phyloP scores from a whole-genome alignment of 768 basidiomycete genomes.

The Fomitopsis pulvina region DNA sequence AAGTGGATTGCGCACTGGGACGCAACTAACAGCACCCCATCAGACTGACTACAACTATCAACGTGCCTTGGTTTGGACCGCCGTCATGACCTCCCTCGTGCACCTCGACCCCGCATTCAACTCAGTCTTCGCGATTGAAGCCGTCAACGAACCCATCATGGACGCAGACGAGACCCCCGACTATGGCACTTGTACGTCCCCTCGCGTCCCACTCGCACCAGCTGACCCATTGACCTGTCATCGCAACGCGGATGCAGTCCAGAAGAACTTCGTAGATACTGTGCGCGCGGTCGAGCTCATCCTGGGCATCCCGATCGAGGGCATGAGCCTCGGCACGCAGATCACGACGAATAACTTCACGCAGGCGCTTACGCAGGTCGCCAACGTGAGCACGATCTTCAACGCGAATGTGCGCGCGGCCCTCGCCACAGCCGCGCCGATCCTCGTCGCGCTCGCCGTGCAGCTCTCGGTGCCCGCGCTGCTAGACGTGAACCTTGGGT shows the following conservation, averaged over 20 bases:
- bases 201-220: neutral
- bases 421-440: conserved; percentile 29
- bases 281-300: conserved; percentile 57
- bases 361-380: conserved; percentile 22
- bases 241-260: conserved; percentile 37
- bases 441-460: conserved; percentile 27
- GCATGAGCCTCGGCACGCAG: conserved; percentile 17
- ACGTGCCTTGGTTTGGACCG: conserved; percentile 76
- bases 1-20: no score
- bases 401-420: conserved; percentile 26
- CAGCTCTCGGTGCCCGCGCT: conserved; percentile 8
- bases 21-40: conserved; percentile 1
- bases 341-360: conserved; percentile 28
- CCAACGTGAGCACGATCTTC: conserved; percentile 14
- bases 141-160: conserved; percentile 76
- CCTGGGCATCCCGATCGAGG: conserved; percentile 46
- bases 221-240: neutral
- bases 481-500: conserved; percentile 19
- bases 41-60: conserved; percentile 69
- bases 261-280: conserved; percentile 62
- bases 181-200: conserved; percentile 57
- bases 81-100: conserved; percentile 67
- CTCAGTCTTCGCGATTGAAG: conserved; percentile 65
- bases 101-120: conserved; percentile 64
- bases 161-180: conserved; percentile 60